Evolutionary conservation across 176 grass and related monocot genomes (phyloP), one percentile per base, ranked within the genome.

Genomic region (Juncus effusus): DNA sequence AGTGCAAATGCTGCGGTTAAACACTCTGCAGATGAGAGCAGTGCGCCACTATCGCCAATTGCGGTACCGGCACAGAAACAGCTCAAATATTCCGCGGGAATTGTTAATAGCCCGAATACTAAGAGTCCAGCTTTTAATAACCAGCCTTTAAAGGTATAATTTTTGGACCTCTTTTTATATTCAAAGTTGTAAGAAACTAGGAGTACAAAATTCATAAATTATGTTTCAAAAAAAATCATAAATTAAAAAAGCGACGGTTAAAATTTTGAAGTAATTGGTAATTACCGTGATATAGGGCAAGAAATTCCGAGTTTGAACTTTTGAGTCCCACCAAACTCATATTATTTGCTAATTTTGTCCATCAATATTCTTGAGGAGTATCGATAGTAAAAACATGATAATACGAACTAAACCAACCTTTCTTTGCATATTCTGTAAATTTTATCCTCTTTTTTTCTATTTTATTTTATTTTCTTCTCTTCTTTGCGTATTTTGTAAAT

Each of bases 11-110:
- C 83, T 16, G 68, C 86, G 8, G 11, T 15, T 1, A 99, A 99
- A 76, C 85, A 94, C 73, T 80, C 60, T 65, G 81, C 76, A 13
- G 73, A 99, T 68, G 89, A 99, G 16, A 75, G 68, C 38, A 83
- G 62, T 40, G 79, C 77, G n/a, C 86, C 89, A 62, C 54, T 84
- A 11, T 99, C 95, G 5, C 89, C 95, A 4, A 70, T 99, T 51
- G 81, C 95, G 2, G 85, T 90, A 79, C 95, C 89, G 13, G 89
- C 95, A 60, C 95, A 99, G 65, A 99, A 94, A 62, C 95, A 99
- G 76, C 83, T 99, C 39, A 99, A 99, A 40, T 99, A 99, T 73
- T 85, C 89, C 13, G 76, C 89, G 69, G 95, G 95, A 70, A 94
- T 99, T 82, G 89, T 60, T 56, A 94, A 89, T 76, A 90, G 89